phyloP scores from a whole-genome alignment of 2,329 filamentous ascomycete genomes.

The Hypoxylon sp. region DNA sequence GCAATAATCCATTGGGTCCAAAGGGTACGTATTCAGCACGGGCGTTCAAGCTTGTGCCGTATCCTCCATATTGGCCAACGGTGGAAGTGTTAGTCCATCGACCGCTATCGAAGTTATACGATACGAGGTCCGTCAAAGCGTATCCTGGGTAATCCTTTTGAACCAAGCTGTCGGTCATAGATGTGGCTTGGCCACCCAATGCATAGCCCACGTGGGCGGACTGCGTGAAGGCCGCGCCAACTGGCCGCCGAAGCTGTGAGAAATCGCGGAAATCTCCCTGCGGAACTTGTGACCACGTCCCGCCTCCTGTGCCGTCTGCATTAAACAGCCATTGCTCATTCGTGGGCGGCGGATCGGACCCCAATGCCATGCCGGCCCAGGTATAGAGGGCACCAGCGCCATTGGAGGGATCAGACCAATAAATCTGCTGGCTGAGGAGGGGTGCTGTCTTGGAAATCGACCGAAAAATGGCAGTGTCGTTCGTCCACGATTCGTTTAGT shows the following conservation, averaged over 20 bases:
- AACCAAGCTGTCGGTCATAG: constrained; percentile 48
- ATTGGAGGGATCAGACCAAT: constrained; percentile 54
- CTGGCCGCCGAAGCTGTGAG: constrained; percentile 56
- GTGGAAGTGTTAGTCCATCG: constrained; percentile 55
- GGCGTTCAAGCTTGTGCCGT: constrained; percentile 53
- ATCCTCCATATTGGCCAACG: constrained; percentile 38
- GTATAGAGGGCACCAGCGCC: constrained; percentile 52
- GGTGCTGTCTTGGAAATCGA: constrained; percentile 53
- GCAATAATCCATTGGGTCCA: constrained; percentile 54
- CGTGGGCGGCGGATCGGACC: constrained; percentile 43
- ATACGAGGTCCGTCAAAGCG: constrained; percentile 53
- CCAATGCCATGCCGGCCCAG: constrained; percentile 54
- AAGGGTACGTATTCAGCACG: constrained; percentile 55
- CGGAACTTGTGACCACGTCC: constrained; percentile 52
- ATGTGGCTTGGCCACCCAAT: constrained; percentile 52
- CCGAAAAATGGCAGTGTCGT: constrained; percentile 52
- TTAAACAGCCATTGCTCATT: constrained; percentile 55
- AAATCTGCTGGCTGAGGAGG: constrained; percentile 51
- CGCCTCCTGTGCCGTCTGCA: constrained; percentile 54
- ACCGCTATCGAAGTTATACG: constrained; percentile 53
- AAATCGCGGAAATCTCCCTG: constrained; percentile 54
- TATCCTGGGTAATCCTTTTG: constrained; percentile 46
- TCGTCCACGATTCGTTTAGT: constrained; percentile 56
- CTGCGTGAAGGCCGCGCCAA: constrained; percentile 51
- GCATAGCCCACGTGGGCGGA: constrained; percentile 52